phyloP scores from a whole-genome alignment of 768 basidiomycete genomes.

The Kwoniella shandongensis region DNA sequence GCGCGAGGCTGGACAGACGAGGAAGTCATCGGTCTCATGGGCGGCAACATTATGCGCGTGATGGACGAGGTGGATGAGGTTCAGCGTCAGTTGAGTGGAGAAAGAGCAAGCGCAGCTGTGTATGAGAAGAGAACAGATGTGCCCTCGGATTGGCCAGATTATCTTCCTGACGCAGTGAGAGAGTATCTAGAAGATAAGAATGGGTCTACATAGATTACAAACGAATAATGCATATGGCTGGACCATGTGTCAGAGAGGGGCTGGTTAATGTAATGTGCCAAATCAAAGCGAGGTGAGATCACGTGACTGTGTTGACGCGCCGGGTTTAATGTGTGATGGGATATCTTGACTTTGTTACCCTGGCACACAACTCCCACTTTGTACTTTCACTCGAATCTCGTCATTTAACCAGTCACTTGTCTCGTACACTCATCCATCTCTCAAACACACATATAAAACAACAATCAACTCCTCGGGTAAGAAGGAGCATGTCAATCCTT shows the following conservation, averaged over 20 bases:
- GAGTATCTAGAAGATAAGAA: slow-evolving; percentile 1
- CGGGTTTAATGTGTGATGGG: background rate
- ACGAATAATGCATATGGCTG: background rate
- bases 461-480: too few relatives aligned
- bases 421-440: too few relatives aligned
- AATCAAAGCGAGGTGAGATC: background rate
- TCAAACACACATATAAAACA: too few relatives aligned
- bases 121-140: slow-evolving; percentile 30
- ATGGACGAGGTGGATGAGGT: slow-evolving; percentile 27
- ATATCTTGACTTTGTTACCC: background rate
- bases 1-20: slow-evolving; percentile 30
- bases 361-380: background rate
- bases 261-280: background rate
- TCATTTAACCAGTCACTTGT: background rate
- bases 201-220: too few relatives aligned
- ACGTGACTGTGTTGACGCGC: slow-evolving; percentile 5
- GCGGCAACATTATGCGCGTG: slow-evolving; percentile 31
- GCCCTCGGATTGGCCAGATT: slow-evolving; percentile 22
- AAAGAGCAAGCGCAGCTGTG: slow-evolving; percentile 13
- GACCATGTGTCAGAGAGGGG: background rate
- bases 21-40: slow-evolving; percentile 27
- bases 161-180: background rate
- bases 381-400: background rate
- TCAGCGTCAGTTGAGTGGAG: background rate
- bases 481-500: slow-evolving; percentile 3